These are phyloP conservation scores for Beauveria rudraprayagi DNA, from an alignment of 2,329 filamentous ascomycete genomes.

Conservation along the genomic window DNA sequence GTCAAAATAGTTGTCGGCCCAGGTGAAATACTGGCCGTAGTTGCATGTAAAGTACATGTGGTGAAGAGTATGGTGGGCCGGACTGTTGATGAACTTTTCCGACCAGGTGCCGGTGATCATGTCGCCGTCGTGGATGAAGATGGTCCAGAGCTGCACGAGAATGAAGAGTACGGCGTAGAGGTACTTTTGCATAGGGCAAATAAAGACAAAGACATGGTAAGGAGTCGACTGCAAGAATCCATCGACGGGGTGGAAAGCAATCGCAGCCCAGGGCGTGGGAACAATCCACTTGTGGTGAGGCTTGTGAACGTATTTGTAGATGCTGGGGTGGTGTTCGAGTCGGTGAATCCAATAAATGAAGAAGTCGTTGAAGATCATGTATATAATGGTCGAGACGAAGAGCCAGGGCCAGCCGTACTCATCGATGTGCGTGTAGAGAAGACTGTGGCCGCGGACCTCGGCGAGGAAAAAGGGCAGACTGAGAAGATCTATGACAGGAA, in stretches of 20 bases:
- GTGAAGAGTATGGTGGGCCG: slow-evolving; percentile 40
- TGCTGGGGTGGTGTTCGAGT: slow-evolving; percentile 34
- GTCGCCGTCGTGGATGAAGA: slow-evolving; percentile 41
- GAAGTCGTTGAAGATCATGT: slow-evolving; percentile 38
- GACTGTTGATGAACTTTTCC: slow-evolving; percentile 39
- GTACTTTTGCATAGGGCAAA: slow-evolving; percentile 38
- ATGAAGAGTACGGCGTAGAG: slow-evolving; percentile 37
- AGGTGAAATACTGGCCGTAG: slow-evolving; percentile 42
- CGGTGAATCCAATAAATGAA: slow-evolving; percentile 42
- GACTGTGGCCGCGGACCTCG: slow-evolving; percentile 38
- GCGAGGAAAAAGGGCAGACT: slow-evolving; percentile 38
- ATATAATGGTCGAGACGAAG: slow-evolving; percentile 28
- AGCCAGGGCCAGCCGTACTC: slow-evolving; percentile 35
- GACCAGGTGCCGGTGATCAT: slow-evolving; percentile 39
- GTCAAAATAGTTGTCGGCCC: slow-evolving; percentile 36
- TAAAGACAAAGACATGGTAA: slow-evolving; percentile 37
- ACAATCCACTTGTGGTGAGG: slow-evolving; percentile 44
- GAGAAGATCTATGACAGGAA: slow-evolving; percentile 36
- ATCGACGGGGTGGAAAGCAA: slow-evolving; percentile 40
- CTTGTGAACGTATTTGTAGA: slow-evolving; percentile 41
- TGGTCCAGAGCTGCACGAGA: slow-evolving; percentile 40
- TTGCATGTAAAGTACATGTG: slow-evolving; percentile 44
- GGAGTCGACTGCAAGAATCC: slow-evolving; percentile 38
- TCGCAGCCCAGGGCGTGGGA: slow-evolving; percentile 38
- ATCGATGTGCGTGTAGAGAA: slow-evolving; percentile 30